Base-by-base conservation (phyloP, 2,329 filamentous ascomycete genomes). In the Aspergillus eucalypticola region DNA sequence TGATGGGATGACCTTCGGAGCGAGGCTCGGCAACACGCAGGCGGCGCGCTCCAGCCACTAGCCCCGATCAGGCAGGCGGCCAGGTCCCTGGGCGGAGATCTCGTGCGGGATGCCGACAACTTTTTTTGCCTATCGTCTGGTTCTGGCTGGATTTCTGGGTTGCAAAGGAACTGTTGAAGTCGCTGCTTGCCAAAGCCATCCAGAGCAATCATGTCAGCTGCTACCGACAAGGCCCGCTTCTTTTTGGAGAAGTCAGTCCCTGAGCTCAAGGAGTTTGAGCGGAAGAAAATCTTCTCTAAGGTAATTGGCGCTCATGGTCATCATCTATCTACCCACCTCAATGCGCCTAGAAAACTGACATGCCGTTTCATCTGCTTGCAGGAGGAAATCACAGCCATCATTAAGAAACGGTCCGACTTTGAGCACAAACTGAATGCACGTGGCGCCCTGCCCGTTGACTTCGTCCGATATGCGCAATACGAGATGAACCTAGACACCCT, bases 141-240 rank as follows among this genome's bases (percentile, higher is more conserved):
- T 42, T 42, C 39, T 42, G 38, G 15, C 17, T 41, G n/a, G 39
- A 35, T 35, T 42, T 44, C 19, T 11, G 10, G 41, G 17, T 44
- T 21, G 41, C 19, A 44, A 19, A 21, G 41, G 21, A 19, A 19
- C 6, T 44, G 41, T 19, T 44, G 41, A n/a, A 21, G 27, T 11
- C n/a, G 8, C 46, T 42, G 11, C 19, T 65, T 59, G 63, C 55
- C 57, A 46, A 29, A 17, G 19, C 46, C 15, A 32, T 38, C 35
- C 49, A 52, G 15, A 21, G 38, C 70, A 71, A 70, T 54, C 61
- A 96, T 96, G 92, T 86, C 92, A 1, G 89, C 87, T 44, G 89
- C 95, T 60, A 89, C 90, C 64, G 95, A 98, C 73, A 98, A 97
- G 79, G 95, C 94, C 58, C 91, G 94, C 60, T 98, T 94, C 79